Percentiles rank a stretch among this genome's conserved stretches.
These are phyloP conservation scores for Plasmodium inui DNA, from an alignment of 169 alveolate genomes.

Conservation along the genomic window DNA sequence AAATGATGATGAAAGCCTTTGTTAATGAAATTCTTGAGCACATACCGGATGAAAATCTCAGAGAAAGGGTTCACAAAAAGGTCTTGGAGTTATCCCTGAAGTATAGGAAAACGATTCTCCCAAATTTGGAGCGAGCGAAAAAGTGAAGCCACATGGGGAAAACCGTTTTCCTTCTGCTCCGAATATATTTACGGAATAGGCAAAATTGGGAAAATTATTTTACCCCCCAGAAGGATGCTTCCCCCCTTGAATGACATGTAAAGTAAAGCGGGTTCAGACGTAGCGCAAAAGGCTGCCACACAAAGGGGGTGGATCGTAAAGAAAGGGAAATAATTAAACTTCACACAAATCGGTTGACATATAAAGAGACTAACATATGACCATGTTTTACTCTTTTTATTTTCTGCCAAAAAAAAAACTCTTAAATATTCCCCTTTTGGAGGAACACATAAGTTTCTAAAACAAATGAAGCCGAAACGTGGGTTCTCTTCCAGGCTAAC, in stretches of 20 bases:
- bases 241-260: background rate
- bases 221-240: background rate
- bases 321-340: background rate
- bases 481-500: background rate
- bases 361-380: background rate
- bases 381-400: background rate
- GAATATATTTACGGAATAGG: background rate
- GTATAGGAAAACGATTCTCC: background rate
- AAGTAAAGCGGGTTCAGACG: background rate
- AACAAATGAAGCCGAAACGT: background rate
- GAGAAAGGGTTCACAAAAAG: conserved; percentile 30
- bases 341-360: background rate
- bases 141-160: background rate
- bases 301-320: background rate
- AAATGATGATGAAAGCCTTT: conserved; percentile 78
- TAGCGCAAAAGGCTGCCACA: background rate
- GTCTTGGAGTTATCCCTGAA: conserved; percentile 43
- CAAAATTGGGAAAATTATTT: background rate
- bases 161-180: background rate
- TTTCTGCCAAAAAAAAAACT: background rate
- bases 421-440: background rate
- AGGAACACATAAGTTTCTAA: background rate
- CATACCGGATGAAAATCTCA: conserved; percentile 64
- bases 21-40: conserved; percentile 70
- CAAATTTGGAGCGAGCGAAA: background rate